These are phyloP conservation scores for Rosa hybrid DNA, from an alignment of 331 rosid genomes.

Conservation along the genomic window DNA sequence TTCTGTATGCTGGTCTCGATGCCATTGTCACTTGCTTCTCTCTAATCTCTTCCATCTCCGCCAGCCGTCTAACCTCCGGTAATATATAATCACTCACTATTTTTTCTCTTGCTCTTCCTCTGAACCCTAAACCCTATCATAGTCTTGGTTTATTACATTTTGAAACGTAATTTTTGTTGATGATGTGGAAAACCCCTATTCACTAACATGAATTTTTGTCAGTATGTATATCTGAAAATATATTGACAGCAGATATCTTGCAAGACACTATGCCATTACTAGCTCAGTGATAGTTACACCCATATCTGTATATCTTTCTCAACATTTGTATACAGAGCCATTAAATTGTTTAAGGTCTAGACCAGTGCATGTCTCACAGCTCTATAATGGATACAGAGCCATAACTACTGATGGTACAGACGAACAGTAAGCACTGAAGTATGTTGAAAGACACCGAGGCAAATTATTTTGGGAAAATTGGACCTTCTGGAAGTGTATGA, in stretches of 20 bases:
- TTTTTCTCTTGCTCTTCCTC: background rate
- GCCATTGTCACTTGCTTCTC: slow-evolving; percentile 62
- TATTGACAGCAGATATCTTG: no score
- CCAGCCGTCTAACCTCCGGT: slow-evolving; percentile 48
- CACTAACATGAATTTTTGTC: no score
- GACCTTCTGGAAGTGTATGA: background rate
- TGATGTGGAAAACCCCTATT: no score
- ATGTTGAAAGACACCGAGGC: background rate
- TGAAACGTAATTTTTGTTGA: background rate
- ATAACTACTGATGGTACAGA: background rate
- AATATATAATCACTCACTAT: background rate
- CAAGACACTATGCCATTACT: no score
- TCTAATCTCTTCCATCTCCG: slow-evolving; percentile 62
- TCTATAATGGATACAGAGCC: background rate
- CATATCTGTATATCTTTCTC: no score
- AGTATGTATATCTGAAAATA: no score
- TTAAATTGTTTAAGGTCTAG: background rate
- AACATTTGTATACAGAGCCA: no score
- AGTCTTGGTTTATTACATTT: background rate
- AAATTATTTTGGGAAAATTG: background rate
- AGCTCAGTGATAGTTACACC: no score
- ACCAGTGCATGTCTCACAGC: background rate
- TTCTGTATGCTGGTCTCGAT: slow-evolving; percentile 58
- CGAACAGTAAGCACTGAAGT: background rate
- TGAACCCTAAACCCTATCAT: no score